Evolutionary conservation across 2,329 filamentous ascomycete species (phyloP), one percentile per base, ranked within the genome.

Genomic region (Cladorrhinum sp.): DNA sequence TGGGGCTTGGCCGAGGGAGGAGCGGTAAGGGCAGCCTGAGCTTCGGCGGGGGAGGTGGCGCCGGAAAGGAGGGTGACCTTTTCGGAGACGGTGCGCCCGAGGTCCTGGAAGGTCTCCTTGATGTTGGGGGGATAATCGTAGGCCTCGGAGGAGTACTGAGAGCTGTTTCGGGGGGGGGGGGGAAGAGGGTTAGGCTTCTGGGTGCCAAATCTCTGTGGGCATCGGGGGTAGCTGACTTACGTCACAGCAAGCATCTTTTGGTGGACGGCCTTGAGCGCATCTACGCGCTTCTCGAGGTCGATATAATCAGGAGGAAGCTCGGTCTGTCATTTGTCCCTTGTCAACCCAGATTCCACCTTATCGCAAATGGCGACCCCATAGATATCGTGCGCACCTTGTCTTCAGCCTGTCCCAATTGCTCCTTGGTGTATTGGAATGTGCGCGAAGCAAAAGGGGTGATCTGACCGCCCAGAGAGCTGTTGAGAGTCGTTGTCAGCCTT

Each of bases 61-160:
- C 89, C 87, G 48, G 92, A 96, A 61, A 99, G 87, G 46, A 98
- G 90, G 64, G 86, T 82, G 65, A 97, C 93, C 80, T 98, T 99
- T 78, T 98, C 95, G 74, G 89, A 88, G 71, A 99, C 94, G 70
- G 93, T 98, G 74, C 92, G 92, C 71, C 94, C 92, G 64, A 99
- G 88, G 73, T 98, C 95, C 76, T 91, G 90, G 81, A 99, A 96
- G 65, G 92, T 96, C 82, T 99, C 95, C 77, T 93, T 93, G 77
- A 98, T 91, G 79, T 99, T 98, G 72, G 93, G 91, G 55, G 94
- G 95, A 79, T 99, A 99, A 79, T 99, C 95, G 75, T 89, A 89
- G 67, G 86, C 79, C 78, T 89, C 95, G 79, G 95, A 92, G 55
- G 90, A 86, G 80, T 96, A 99, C 82, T 97, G 92, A 66, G 91